A percentile compares a stretch with the other conserved stretches of the same genome.
phyloP scores from a whole-genome alignment of 768 basidiomycete genomes.

The Lenzites betulinus region DNA sequence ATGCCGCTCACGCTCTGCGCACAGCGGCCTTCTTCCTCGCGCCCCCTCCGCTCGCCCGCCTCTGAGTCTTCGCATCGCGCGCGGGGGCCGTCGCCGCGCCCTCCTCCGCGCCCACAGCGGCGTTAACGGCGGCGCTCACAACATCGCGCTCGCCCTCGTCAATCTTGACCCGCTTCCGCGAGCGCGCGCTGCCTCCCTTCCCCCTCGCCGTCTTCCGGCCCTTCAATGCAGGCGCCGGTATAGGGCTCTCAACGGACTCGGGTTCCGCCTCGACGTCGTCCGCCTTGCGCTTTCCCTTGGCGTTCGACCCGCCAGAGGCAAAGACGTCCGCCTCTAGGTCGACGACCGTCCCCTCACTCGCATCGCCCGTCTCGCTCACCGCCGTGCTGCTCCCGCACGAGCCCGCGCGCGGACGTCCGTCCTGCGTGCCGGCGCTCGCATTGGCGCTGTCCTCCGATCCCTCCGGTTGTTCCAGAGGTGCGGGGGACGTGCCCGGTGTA shows the following conservation, averaged over 20 bases:
- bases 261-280: slow-evolving; percentile 1
- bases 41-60: not conserved
- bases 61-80: slow-evolving; percentile 5
- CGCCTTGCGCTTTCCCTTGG: slow-evolving; percentile 14
- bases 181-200: not conserved
- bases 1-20: slow-evolving; percentile 2
- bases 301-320: not conserved
- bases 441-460: not conserved
- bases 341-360: slow-evolving; percentile 21
- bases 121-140: not conserved
- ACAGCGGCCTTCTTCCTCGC: not conserved
- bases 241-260: not conserved
- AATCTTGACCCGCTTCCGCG: slow-evolving; percentile 15
- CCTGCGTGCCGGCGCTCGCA: not conserved
- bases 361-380: slow-evolving; percentile 18
- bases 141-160: not conserved
- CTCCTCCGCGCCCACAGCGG: slow-evolving; percentile 7
- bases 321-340: not conserved
- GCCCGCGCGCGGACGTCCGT: not conserved
- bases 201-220: not conserved
- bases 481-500: not conserved
- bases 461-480: not conserved
- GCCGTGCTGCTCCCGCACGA: slow-evolving; percentile 23
- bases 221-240: not conserved
- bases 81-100: not conserved